Evolutionary conservation across 2,329 filamentous ascomycete species (phyloP), one percentile per base, ranked within the genome.

Genomic region (Aspergillus jensenii): DNA sequence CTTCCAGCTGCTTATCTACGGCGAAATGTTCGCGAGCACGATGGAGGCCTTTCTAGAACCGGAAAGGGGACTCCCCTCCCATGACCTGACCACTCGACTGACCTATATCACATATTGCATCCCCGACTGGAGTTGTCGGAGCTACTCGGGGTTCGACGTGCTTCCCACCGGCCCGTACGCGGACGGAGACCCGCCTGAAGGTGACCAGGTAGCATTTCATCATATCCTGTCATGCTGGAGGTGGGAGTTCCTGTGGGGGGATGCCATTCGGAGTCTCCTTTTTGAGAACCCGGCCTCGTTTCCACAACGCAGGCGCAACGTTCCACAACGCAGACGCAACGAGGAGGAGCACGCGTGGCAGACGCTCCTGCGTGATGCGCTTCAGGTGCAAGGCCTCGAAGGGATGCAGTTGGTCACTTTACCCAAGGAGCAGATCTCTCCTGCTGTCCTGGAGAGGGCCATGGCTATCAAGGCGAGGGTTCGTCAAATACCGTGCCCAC

Each of bases 1-100:
- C 8, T 70, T 72, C 56, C 68, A 73, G 49, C 62, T 73, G 9
- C 59, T 69, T 7, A 73, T 70, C 37, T 72, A 74, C 35, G 70
- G 71, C 5, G 70, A 70, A 40, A 58, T 74, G 11, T 73, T 74
- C 46, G 65, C 56, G 2, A 56, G 59, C 1, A 65, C 66, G 8
- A 59, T 72, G 50, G 62, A 68, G 1, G 50, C 59, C 2, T 61
- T 67, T 27, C 48, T 72, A 17, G 55, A 63, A 31, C 53, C 46
- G 2, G 50, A 40, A n/a, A 47, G 40, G 21, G n/a, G 48, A 6
- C 50, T 52, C 11, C 55, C 51, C 2, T 53, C 8, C 19, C 59
- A 63, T 21, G 62, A 59, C 19, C 39, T 68, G 1, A 59, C 64
- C 9, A 68, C 66, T 1, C 58, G 71, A 8, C 51, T 72, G n/a